Evolutionary conservation across 2,329 filamentous ascomycete species (phyloP), one percentile per base, ranked within the genome.

Genomic region (Xylaria sp.): DNA sequence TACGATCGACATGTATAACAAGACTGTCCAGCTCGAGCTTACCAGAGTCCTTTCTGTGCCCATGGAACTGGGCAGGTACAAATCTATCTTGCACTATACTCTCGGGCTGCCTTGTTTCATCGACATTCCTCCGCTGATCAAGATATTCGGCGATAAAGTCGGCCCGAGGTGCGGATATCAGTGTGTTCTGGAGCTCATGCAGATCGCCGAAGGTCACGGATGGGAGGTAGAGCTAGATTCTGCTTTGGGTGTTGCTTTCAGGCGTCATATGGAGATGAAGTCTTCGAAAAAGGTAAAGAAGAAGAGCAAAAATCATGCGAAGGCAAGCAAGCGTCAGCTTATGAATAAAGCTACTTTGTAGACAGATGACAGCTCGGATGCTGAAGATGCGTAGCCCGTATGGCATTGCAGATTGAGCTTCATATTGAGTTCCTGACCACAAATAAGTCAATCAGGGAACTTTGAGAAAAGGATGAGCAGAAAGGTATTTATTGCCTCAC

Each of bases 1-100:
- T 20, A 12, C 15, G 7, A 23, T 51, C 13, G 12, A 51, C 8
- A 6, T 9, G 1, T 58, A 46, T 13, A 54, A 48, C 48, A 25
- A 32, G 0, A 65, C 46, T 1, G 48, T 39, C 1, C 15, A 46
- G 15, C 0, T 2, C 2, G 44, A 65, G 23, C 63, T 65, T 13
- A 32, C 2, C 9, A 50, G 8, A 15, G 20, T 41, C n/a, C 55
- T 54, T 13, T 41, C 56, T 8, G 13, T 3, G 9, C 2, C 3
- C 3, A 32, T 51, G 6, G 25, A 48, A 1, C 12, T 54, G 4
- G 10, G 13, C 5, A 15, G 34, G 46, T 59, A 34, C 34, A 65
- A 32, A 28, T 46, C 23, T 10, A 12, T 65, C 46, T n/a, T 59
- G 15, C 63, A 65, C 28, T 65, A 65, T 46, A 28, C 59, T 23